These are phyloP conservation scores for Coniochaeta ligniaria DNA, from an alignment of 2,329 filamentous ascomycete genomes.

Conservation along the genomic window DNA sequence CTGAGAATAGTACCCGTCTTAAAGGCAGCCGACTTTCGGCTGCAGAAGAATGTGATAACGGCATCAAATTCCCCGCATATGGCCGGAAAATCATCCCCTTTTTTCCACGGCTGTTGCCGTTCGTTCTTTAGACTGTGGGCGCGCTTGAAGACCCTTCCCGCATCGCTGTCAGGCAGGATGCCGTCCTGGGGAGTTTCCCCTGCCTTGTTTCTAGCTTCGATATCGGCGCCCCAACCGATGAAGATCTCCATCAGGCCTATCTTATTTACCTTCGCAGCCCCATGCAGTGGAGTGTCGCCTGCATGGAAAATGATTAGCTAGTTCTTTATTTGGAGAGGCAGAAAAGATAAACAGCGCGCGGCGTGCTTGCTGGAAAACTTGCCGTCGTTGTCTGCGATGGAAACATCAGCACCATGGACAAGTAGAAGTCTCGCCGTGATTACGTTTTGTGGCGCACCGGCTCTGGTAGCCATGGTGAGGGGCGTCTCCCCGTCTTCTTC, in stretches of 20 bases:
- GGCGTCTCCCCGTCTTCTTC: not conserved
- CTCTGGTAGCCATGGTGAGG: not conserved
- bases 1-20: not conserved
- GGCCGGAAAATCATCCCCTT: not conserved
- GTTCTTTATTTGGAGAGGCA: not conserved
- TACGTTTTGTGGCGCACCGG: not conserved
- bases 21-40: not conserved
- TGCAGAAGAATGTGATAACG: not conserved
- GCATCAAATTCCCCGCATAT: not conserved
- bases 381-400: not conserved
- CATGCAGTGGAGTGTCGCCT: not conserved
- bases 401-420: not conserved
- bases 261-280: not conserved
- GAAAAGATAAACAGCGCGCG: not conserved
- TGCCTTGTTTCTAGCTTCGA: not conserved
- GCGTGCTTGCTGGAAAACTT: not conserved
- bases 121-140: not conserved
- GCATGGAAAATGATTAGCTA: not conserved
- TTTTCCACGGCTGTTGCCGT: not conserved
- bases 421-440: not conserved
- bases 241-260: not conserved
- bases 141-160: not conserved
- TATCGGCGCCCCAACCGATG: not conserved
- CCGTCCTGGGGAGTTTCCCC: not conserved
- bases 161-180: not conserved